Conservation (phyloP, 306 rosid species). For the Dalbergia cochinchinensis region DNA sequence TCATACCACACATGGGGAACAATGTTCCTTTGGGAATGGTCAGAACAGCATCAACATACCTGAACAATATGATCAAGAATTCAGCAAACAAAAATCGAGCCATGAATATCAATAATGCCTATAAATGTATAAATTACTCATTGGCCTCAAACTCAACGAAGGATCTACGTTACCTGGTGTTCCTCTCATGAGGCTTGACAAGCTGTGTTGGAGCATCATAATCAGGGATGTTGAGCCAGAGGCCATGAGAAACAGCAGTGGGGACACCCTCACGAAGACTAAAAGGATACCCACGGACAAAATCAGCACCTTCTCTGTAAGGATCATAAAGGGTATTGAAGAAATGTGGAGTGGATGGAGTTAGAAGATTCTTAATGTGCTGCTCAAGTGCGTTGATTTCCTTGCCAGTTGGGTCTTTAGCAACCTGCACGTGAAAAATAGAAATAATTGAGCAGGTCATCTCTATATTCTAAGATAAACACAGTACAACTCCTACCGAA, state of each 20-base stretch:
- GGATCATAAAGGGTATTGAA: constrained; percentile 95
- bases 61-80: constrained; percentile 28
- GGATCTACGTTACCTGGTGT: constrained; percentile 59
- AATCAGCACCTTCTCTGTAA: constrained; percentile 84
- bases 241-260: constrained; percentile 88
- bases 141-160: constrained; percentile 2
- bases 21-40: constrained; percentile 84
- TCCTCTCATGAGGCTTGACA: constrained; percentile 88
- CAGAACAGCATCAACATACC: constrained; percentile 90
- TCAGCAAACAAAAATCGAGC: background rate
- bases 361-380: constrained; percentile 79
- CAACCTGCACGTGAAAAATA: constrained; percentile 63
- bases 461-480: background rate
- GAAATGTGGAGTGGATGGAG: constrained; percentile 79
- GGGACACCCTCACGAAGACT: constrained; percentile 81
- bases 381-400: constrained; percentile 90
- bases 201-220: constrained; percentile 95
- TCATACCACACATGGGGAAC: constrained; percentile 97
- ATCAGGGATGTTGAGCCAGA: constrained; percentile 93
- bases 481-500: background rate
- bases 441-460: constrained; percentile 26
- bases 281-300: constrained; percentile 90
- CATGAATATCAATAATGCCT: background rate
- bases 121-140: background rate
- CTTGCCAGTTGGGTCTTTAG: constrained; percentile 82